Conservation (phyloP, 2,329 filamentous ascomycete species). For the Aphanoascus verrucosus region DNA sequence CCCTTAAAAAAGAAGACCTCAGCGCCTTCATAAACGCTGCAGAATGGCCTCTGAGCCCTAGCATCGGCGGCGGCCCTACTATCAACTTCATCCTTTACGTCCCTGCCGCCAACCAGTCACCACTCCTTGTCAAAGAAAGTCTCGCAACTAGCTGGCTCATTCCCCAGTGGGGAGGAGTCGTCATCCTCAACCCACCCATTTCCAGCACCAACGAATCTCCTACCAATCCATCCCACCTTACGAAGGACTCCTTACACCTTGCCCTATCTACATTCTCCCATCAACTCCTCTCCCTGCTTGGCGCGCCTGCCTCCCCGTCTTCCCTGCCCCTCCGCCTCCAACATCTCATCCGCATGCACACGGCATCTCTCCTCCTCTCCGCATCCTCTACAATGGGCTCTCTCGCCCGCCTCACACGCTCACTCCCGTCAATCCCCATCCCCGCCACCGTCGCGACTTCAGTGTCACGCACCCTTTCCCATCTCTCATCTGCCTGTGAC, state of each 20-base stretch:
- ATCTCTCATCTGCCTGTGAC: slow-evolving; percentile 66
- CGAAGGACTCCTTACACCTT: slow-evolving; percentile 57
- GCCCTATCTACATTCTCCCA: slow-evolving; percentile 83
- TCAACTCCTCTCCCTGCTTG: slow-evolving; percentile 78
- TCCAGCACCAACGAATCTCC: slow-evolving; percentile 25
- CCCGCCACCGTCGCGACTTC: slow-evolving; percentile 76
- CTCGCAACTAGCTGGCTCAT: slow-evolving; percentile 74
- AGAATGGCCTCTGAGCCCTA: slow-evolving; percentile 92
- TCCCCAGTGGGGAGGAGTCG: slow-evolving; percentile 83
- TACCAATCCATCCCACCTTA: slow-evolving; percentile 42
- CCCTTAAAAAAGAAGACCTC: slow-evolving; percentile 70
- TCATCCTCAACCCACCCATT: slow-evolving; percentile 51
- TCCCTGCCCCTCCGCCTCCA: slow-evolving; percentile 78
- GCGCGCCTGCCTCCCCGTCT: slow-evolving; percentile 63
- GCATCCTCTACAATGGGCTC: slow-evolving; percentile 92
- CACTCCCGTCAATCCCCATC: slow-evolving; percentile 82
- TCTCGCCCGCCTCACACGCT: slow-evolving; percentile 70
- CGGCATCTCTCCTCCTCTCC: slow-evolving; percentile 73
- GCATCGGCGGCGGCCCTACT: slow-evolving; percentile 83
- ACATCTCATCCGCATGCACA: slow-evolving; percentile 73
- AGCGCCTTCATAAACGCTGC: slow-evolving; percentile 95
- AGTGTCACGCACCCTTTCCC: slow-evolving; percentile 65
- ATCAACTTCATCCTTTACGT: slow-evolving; percentile 94
- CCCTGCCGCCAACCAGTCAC: slow-evolving; percentile 55
- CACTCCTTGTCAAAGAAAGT: slow-evolving; percentile 50